Base-by-base conservation (phyloP, 2,329 filamentous ascomycete genomes). In the Fusarium sp. region DNA sequence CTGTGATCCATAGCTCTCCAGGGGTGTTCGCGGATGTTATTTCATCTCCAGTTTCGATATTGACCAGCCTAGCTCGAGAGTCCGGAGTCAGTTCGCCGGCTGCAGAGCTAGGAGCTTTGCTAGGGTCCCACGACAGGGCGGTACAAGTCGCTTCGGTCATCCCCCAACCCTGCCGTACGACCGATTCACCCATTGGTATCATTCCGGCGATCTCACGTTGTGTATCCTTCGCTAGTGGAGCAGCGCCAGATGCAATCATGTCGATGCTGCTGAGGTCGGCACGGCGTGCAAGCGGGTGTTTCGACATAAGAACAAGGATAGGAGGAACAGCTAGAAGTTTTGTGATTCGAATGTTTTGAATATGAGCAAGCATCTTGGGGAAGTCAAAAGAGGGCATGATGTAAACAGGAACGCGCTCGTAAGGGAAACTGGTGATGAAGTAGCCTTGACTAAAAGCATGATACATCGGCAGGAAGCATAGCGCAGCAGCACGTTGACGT, bases 131-230 rank as follows among this genome's bases (percentile, higher is more conserved):
- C 8, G 83, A 84, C 14, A 92, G 83, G 19, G 86, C 83, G 1
- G 90, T 88, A 76, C 92, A 95, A 1, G 92, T 96, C 4, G 86
- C 80, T 76, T 96, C 93, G 2, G 93, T 96, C 93, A 96, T 95
- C 7, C 93, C 93, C 91, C 92, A 96, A 6, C 92, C 93, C 77
- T 95, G 92, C 74, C 81, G 80, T 14, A 85, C 67, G 4, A 68
- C 53, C 9, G 84, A 56, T 2, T 75, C 71, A 5, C 74, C 72
- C 26, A 66, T 54, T 3, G 77, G 77, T 82, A 88, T 89, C 63
- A 76, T 67, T 14, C 90, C 87, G 13, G 83, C 81, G 56, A 81
- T 82, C 47, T 74, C 71, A 3, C 62, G 60, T 52, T 76, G 75
- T 5, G 88, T 80, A 63, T 91, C 87, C n/a, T 74, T 75, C 14